Conservation (phyloP, 169 alveolate species). For the Plasmodium knowlesi region DNA sequence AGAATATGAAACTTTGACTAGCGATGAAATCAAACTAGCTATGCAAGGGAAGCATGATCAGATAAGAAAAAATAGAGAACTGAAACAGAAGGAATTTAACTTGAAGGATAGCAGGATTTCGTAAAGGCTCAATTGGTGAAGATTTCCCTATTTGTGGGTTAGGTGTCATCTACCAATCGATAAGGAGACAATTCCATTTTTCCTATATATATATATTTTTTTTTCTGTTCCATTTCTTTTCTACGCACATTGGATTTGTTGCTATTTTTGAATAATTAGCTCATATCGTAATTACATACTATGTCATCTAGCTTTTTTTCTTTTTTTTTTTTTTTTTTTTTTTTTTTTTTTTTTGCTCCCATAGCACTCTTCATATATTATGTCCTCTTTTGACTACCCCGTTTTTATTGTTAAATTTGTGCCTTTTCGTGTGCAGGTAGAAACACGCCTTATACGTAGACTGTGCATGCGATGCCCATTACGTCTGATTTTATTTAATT, state of each 20-base stretch:
- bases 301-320: neutral
- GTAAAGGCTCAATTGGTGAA: neutral
- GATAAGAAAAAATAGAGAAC: constrained; percentile 68
- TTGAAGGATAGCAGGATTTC: constrained; percentile 70
- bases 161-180: neutral
- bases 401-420: neutral
- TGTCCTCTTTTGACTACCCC: neutral
- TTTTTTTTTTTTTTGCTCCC: neutral
- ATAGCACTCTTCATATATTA: neutral
- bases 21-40: constrained; percentile 84
- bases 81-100: constrained; percentile 46
- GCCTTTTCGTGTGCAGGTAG: neutral
- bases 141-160: neutral
- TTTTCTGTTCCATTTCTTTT: neutral
- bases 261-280: neutral
- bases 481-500: constrained; percentile 22
- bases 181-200: neutral
- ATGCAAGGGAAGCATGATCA: constrained; percentile 81
- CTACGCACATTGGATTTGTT: neutral
- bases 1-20: constrained; percentile 85
- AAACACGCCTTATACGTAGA: neutral
- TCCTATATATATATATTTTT: neutral
- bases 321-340: neutral
- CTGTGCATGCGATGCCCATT: neutral
- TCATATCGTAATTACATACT: neutral